Conservation (phyloP, 2,329 filamentous ascomycete genomes). For the Colletotrichum lini region DNA sequence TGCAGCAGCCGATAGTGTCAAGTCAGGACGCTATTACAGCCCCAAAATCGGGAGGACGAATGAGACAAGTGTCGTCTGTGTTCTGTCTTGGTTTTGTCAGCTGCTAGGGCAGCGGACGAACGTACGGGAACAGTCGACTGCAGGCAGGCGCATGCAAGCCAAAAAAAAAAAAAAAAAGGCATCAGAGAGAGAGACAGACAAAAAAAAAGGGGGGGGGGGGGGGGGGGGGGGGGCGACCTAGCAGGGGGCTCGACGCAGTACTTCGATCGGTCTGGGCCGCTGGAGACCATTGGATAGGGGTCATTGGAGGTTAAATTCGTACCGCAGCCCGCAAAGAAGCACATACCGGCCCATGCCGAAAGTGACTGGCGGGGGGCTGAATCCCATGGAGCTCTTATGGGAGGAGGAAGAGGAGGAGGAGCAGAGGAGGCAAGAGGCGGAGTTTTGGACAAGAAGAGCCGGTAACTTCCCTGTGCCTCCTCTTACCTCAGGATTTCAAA, state of each 20-base stretch:
- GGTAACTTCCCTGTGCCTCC: constrained; percentile 13
- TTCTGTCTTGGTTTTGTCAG: no score
- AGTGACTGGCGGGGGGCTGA: not conserved
- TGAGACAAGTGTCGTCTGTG: not conserved
- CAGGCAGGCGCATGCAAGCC: not conserved
- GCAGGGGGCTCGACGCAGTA: not conserved
- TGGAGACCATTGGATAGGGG: constrained; percentile 38
- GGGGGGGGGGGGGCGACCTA: not conserved
- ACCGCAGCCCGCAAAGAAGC: constrained; percentile 13
- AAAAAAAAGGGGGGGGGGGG: not conserved
- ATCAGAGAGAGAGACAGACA: not conserved
- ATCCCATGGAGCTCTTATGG: not conserved
- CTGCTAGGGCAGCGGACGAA: constrained; percentile 7
- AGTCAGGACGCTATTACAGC: constrained; percentile 11
- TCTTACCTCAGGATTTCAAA: constrained; percentile 39
- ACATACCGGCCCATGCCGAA: constrained; percentile 30
- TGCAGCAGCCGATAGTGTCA: constrained; percentile 25
- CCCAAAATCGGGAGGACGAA: not conserved
- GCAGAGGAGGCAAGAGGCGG: not conserved
- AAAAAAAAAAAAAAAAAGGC: not conserved
- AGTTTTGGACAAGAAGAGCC: constrained; percentile 4
- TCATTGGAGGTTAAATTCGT: constrained; percentile 38
- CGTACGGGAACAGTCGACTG: not conserved
- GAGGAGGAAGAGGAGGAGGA: constrained; percentile 2
- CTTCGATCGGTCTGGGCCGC: constrained; percentile 38